phyloP scores from a whole-genome alignment of 306 rosid genomes.

The Benincasa hispida region DNA sequence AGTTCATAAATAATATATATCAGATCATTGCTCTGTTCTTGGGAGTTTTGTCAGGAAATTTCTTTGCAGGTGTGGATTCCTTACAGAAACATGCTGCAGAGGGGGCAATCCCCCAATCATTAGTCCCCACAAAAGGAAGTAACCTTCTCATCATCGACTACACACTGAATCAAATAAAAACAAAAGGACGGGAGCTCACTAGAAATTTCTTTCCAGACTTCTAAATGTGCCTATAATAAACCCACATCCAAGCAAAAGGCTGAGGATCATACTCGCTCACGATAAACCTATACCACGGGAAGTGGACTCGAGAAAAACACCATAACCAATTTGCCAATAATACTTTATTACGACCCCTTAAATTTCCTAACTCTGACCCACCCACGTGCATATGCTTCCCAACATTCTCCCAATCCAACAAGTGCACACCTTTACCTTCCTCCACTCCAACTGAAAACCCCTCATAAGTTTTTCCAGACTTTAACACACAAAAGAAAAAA shows the following conservation, averaged over 20 bases:
- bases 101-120: too few species aligned
- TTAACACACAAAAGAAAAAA: not conserved
- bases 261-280: not conserved
- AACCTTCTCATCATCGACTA: too few species aligned
- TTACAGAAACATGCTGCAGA: not conserved
- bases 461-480: not conserved
- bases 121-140: too few species aligned
- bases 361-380: not conserved
- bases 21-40: too few species aligned
- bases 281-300: not conserved
- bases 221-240: not conserved
- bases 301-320: too few species aligned
- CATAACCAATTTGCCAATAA: too few species aligned
- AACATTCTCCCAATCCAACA: not conserved
- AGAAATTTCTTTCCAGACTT: not conserved
- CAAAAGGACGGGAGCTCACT: not conserved
- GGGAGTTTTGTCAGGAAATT: too few species aligned
- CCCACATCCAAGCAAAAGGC: not conserved
- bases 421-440: not conserved
- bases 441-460: not conserved
- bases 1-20: too few species aligned
- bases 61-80: too few species aligned
- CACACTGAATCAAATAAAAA: not conserved
- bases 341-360: not conserved
- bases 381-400: not conserved